Base-by-base conservation (phyloP, 352 stramenopile genomes). In the Phytophthora aleatoria region DNA sequence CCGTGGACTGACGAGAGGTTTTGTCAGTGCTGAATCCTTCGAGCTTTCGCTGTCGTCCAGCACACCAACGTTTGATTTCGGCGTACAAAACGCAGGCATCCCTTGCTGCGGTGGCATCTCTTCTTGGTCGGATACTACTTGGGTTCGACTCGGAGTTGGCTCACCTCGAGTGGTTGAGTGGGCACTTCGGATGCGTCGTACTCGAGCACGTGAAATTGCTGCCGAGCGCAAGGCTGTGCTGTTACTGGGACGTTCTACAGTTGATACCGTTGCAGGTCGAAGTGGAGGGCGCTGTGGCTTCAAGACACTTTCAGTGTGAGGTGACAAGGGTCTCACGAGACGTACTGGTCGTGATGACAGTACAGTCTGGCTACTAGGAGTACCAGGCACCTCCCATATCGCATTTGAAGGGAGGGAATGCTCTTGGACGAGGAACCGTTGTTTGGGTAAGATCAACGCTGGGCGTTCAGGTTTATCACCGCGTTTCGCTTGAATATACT, bases 401-500 rank as follows among this genome's bases (percentile, higher is more conserved):
- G 65, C 61, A 20, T 41, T 73, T 30, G 54, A 59, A 28, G 65
- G 65, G 5, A 73, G 26, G 20, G 61, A 66, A 33, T 62, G 50
- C 31, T 73, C 49, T 36, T 73, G 48, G 13, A 69, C n/a, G 30
- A 70, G 48, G 13, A 73, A 73, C 16, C 43, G 52, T 5, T 73
- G 65, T 11, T 73, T 70, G 44, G 60, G 49, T 15, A 69, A 28
- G 28, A 73, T 33, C 2, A 73, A 33, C n/a, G 43, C 54, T 55
- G 61, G 42, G 0, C 65, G 41, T 43, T 61, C 47, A 15, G 59
- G 36, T n/a, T 50, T 55, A 42, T 60, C 59, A 24, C 20, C 44
- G 15, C 57, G 64, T 45, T 53, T 48, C 33, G 57, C 57, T 20
- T 72, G 69, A 10, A 83, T 55, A 5, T 81, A 57, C 8, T 72